Evolutionary conservation across 768 basidiomycete genomes (phyloP), one percentile per base, ranked within the genome.

Genomic region (Mycena filopes): DNA sequence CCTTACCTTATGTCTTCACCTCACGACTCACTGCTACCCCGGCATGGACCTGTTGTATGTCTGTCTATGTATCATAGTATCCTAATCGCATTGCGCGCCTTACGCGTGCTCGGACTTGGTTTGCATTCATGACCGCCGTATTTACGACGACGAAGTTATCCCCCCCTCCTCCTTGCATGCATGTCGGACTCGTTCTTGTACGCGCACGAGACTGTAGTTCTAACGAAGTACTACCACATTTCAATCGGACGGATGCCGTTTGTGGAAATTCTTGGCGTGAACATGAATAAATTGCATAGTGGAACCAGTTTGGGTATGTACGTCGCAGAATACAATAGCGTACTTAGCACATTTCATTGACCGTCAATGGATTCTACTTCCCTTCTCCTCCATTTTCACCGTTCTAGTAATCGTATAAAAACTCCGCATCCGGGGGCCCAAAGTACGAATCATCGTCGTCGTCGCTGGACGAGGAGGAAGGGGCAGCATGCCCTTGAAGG

Each of bases 351-450:
- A n/a, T n/a, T n/a, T n/a, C n/a, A n/a, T n/a, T 13, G 25, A 2
- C 45, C 12, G 45, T 56, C 47, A 49, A 20, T 29, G 8, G 18
- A 16, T 16, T 43, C 20, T 43, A n/a, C 29, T 33, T 33, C 3
- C 16, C 43, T 85, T 83, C 13, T 67, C 49, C 16, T 36, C 55
- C 29, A 41, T 25, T 33, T 45, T 51, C 31, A 62, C 62, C 2
- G 62, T 53, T 38, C 51, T 50, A 1, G n/a, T n/a, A n/a, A n/a
- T n/a, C n/a, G 67, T 68, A 60, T 68, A 68, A 41, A 68, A 68
- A 1, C 54, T 20, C 23, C 67, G 56, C 67, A 64, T 64, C 8
- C 67, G 62, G 8, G 58, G 25, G 31, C 53, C 60, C 36, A 68
- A 40, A 13, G 45, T 4, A 47, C 53, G 53, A 10, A 28, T 25